Percentiles rank a stretch among this genome's conserved stretches.
phyloP scores from a whole-genome alignment of 768 basidiomycete species.

The Panellus pusillus region DNA sequence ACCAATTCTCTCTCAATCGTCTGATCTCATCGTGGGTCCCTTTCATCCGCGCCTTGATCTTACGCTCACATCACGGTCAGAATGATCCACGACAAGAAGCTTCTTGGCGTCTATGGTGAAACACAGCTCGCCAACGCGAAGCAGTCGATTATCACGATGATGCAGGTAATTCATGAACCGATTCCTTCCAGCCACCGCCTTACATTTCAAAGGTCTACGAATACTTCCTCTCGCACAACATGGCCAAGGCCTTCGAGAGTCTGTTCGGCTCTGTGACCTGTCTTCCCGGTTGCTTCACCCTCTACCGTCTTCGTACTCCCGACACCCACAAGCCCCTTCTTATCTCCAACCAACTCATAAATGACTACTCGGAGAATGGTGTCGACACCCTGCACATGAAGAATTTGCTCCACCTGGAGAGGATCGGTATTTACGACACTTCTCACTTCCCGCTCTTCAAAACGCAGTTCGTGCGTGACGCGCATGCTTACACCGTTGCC shows the following conservation, averaged over 20 bases:
- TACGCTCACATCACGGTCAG: no score
- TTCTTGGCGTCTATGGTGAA: slow-evolving; percentile 94
- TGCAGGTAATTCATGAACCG: no score
- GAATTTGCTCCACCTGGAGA: slow-evolving; percentile 97
- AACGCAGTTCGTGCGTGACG: slow-evolving; percentile 94
- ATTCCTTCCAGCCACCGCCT: not conserved
- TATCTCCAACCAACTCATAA: slow-evolving; percentile 85
- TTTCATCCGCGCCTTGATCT: no score
- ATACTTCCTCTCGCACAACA: slow-evolving; percentile 98
- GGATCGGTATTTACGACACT: slow-evolving; percentile 98
- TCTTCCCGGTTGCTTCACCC: slow-evolving; percentile 97
- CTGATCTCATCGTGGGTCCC: slow-evolving; percentile 94
- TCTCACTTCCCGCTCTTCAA: slow-evolving; percentile 93
- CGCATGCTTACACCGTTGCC: slow-evolving; percentile 95
- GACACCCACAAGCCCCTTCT: slow-evolving; percentile 95
- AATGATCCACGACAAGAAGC: slow-evolving; percentile 97
- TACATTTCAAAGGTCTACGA: slow-evolving; percentile 79
- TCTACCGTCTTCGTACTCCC: slow-evolving; percentile 91
- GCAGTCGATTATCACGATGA: slow-evolving; percentile 95
- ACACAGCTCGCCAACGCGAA: slow-evolving; percentile 91
- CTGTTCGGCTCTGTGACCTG: slow-evolving; percentile 98
- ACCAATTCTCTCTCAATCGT: slow-evolving; percentile 83
- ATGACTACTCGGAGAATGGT: slow-evolving; percentile 93
- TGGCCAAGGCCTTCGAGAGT: slow-evolving; percentile 97
- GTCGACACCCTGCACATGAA: slow-evolving; percentile 99